phyloP scores from a whole-genome alignment of 352 stramenopile genomes.

The Stramenopiles sp. region DNA sequence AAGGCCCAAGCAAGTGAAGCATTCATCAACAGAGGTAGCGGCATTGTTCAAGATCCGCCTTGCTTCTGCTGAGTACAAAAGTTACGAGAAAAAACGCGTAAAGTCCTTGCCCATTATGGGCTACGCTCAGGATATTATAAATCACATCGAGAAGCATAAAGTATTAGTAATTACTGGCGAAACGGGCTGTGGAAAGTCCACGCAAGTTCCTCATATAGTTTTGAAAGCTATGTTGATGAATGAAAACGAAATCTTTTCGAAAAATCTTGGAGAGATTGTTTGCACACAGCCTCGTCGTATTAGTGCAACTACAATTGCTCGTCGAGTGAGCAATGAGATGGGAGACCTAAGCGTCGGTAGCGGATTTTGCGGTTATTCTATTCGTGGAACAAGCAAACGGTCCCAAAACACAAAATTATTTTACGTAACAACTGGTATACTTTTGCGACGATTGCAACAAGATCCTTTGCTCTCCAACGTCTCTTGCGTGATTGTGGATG shows the following conservation, averaged over 20 bases:
- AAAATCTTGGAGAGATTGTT: constrained; percentile 44
- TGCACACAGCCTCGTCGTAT: constrained; percentile 74
- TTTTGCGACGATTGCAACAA: constrained; percentile 41
- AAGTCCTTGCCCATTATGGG: neutral
- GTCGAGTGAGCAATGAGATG: constrained; percentile 59
- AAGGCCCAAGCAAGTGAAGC: too few relatives aligned
- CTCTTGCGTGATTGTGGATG: constrained; percentile 77
- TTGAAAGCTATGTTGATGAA: constrained; percentile 46
- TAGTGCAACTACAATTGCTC: constrained; percentile 63
- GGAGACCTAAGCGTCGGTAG: constrained; percentile 29
- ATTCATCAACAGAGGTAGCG: too few relatives aligned
- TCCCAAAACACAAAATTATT: constrained; percentile 65
- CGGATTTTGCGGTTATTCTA: constrained; percentile 53
- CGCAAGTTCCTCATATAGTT: constrained; percentile 74
- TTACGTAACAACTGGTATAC: constrained; percentile 88
- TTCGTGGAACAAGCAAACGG: constrained; percentile 62
- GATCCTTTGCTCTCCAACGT: constrained; percentile 37
- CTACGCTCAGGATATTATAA: neutral
- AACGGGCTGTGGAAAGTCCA: constrained; percentile 80
- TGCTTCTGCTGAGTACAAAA: constrained; percentile 11
- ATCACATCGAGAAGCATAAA: constrained; percentile 43
- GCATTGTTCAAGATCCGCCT: too few relatives aligned
- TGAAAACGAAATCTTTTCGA: constrained; percentile 32
- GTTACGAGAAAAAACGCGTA: constrained; percentile 12
- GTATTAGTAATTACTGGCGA: constrained; percentile 74